phyloP scores from a whole-genome alignment of 352 stramenopile genomes.

The Halophytophthora polymorphica region DNA sequence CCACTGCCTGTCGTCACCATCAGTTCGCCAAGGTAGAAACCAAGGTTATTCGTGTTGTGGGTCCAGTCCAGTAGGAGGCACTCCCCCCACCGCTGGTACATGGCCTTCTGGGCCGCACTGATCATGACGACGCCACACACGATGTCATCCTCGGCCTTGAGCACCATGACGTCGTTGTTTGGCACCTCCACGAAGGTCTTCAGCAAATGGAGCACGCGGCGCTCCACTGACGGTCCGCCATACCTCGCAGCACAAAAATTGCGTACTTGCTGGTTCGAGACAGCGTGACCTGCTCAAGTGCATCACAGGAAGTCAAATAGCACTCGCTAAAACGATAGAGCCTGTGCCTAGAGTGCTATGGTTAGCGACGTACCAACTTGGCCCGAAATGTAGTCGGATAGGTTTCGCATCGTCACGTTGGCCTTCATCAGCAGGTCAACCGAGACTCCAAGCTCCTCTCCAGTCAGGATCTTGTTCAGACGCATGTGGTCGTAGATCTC shows the following conservation, averaged over 20 bases:
- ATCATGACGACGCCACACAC: neutral
- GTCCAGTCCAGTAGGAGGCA: constrained; percentile 1
- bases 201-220: neutral
- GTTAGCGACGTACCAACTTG: neutral
- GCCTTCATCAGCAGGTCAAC: neutral
- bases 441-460: neutral
- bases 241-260: neutral
- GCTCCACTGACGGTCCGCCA: neutral
- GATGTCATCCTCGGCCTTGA: neutral
- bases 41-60: constrained; percentile 2
- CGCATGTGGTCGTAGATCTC: neutral
- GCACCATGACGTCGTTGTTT: neutral
- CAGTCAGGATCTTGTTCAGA: neutral
- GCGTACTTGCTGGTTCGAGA: neutral
- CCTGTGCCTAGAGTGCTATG: neutral
- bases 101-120: neutral
- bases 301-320: neutral
- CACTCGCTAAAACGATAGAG: too few species aligned
- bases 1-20: constrained; percentile 12
- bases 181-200: neutral
- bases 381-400: neutral
- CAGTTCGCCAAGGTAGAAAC: constrained; percentile 5
- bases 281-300: neutral
- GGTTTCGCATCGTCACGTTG: neutral
- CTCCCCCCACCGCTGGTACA: neutral